A percentile compares a stretch with the other conserved stretches of the same genome.
These are phyloP conservation scores for Pythium graminicola DNA, from an alignment of 352 stramenopile species.

Conservation along the genomic window DNA sequence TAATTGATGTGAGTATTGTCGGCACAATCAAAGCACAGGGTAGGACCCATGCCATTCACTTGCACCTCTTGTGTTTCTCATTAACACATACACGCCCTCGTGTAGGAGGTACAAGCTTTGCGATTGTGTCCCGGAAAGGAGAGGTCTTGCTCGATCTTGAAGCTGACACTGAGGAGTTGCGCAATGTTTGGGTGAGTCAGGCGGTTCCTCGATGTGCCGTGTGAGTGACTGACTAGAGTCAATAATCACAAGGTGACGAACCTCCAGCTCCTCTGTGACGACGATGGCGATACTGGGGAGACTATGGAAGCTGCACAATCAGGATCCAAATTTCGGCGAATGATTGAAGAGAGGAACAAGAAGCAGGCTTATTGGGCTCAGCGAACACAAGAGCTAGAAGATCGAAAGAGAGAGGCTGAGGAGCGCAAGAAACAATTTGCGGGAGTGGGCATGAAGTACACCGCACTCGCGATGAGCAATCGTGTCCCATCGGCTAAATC, in stretches of 20 bases:
- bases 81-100: not conserved
- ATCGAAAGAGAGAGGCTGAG: conserved; percentile 66
- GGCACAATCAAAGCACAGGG: conserved; percentile 51
- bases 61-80: not conserved
- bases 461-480: conserved; percentile 67
- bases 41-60: not conserved
- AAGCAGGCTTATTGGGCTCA: conserved; percentile 77
- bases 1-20: conserved; percentile 44
- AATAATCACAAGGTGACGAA: conserved; percentile 68
- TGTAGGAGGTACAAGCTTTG: conserved; percentile 37
- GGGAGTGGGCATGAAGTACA: conserved; percentile 74
- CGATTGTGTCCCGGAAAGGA: conserved; percentile 51
- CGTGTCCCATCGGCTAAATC: conserved; percentile 27
- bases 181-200: conserved; percentile 52
- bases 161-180: conserved; percentile 48
- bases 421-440: conserved; percentile 76
- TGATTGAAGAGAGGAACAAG: conserved; percentile 68
- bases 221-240: too few species aligned
- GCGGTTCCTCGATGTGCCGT: not conserved
- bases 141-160: conserved; percentile 68
- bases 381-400: conserved; percentile 66
- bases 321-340: conserved; percentile 49
- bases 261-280: conserved; percentile 70
- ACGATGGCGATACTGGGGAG: conserved; percentile 32
- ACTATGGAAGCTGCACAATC: conserved; percentile 27